phyloP scores from a whole-genome alignment of 495 filamentous ascomycete species.

The Aspergillus kassunensis region DNA sequence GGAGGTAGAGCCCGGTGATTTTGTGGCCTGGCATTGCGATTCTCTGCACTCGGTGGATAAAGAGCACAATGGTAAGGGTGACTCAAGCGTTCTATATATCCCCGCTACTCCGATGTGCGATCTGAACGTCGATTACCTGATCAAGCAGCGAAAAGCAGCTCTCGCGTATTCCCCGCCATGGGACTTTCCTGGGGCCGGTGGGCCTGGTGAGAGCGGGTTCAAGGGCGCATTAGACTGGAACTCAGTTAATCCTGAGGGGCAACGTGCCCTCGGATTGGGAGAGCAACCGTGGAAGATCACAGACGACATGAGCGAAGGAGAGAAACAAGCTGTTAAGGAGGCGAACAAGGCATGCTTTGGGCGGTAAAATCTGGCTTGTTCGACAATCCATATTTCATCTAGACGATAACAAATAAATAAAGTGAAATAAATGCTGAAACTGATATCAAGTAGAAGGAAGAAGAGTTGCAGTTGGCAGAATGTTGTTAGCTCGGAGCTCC shows the following conservation, averaged over 20 bases:
- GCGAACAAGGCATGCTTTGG: constrained; percentile 56
- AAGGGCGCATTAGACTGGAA: constrained; percentile 38
- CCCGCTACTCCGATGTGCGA: constrained; percentile 79
- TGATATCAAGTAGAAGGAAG: too few relatives aligned
- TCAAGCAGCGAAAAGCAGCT: constrained; percentile 59
- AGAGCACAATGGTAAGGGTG: constrained; percentile 61
- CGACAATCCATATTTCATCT: too few relatives aligned
- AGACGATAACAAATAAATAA: background rate
- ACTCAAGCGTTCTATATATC: constrained; percentile 83
- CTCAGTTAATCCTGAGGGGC: constrained; percentile 39
- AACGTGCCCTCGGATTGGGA: constrained; percentile 58
- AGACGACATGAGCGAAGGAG: constrained; percentile 48
- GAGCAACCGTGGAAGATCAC: constrained; percentile 45
- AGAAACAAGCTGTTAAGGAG: constrained; percentile 50
- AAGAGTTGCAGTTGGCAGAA: background rate
- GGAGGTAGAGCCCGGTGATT: constrained; percentile 74
- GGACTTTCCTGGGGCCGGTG: constrained; percentile 61
- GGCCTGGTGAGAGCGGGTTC: constrained; percentile 42
- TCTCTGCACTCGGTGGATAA: constrained; percentile 79
- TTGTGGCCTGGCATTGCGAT: constrained; percentile 90
- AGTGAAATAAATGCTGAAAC: too few relatives aligned
- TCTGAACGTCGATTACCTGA: constrained; percentile 64
- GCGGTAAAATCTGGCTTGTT: too few relatives aligned
- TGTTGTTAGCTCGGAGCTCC: background rate
- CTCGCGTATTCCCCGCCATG: constrained; percentile 43